Base-by-base conservation (phyloP, 2,329 filamentous ascomycete genomes). In the Gnomoniopsis smithogilvyi region DNA sequence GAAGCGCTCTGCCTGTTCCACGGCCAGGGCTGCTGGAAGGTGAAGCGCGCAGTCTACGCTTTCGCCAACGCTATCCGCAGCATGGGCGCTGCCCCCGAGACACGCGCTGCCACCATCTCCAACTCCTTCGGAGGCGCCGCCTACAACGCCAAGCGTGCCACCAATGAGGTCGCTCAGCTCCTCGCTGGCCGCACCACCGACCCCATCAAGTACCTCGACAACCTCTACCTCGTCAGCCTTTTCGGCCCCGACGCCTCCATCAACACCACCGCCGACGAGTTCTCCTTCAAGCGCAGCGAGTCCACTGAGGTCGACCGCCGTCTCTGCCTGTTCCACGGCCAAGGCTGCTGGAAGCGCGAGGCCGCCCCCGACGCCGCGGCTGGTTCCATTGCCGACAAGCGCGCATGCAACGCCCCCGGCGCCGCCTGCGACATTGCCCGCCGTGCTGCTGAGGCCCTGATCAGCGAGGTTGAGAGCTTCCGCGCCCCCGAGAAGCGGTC, bases 1-100 rank as follows among this genome's bases (percentile, higher is more conserved):
- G 55, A 61, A 12, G 45, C 45, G 19, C 19, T 47, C 45, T 47
- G 45, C 45, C 45, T 47, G 21, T 47, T 66, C 46, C 64, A 66
- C 26, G 78, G 78, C 59, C 68, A 75, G 64, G 63, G 70, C 24
- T 81, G 79, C 74, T 74, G 69, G 68, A 75, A 76, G 65, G 70
- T 71, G 64, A 75, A 75, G 68, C 76, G 75, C 62, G 75, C 72
- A n/a, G 68, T 70, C 62, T 67, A 70, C 3, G 68, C 69, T 57
- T 67, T 74, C 62, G 50, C 66, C 64, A 65, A 65, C 14, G 65
- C 71, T 55, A 59, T 74, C 62, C 50, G 67, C 22, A 12, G 55
- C 24, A 56, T 61, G 45, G 64, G 64, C 22, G 67, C 65, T 22
- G 59, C 63, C 22, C 58, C 73, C 47, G 50, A 65, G 38, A 61